Evolutionary conservation across 345 rosid species (phyloP), one percentile per base, ranked within the genome.

Genomic region (Cochlearia excelsa): DNA sequence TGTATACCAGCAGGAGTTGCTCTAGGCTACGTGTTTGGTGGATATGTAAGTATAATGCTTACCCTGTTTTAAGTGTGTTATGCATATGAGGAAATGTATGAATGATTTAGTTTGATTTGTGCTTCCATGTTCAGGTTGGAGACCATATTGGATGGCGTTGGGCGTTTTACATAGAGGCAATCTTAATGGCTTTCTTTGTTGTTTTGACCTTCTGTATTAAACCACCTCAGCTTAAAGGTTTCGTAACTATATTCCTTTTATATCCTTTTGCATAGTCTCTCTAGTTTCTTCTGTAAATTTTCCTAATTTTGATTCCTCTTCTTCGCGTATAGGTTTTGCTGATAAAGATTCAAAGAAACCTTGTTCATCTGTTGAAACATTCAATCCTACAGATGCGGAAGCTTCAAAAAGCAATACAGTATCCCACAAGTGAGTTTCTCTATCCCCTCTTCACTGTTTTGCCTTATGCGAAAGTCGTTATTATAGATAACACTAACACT

Each of bases 1-100:
- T 93, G 95, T 65, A 93, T 93, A 72, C 95, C 99, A 37, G 70
- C 88, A 52, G 97, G 99, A 64, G 67, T 82, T 78, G 97, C 99
- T 57, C 34, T 87, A 31, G 99, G 99, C 66, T 93, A 87, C 40
- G 88, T 93, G 9, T 93, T 82, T 50, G 99, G 99, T 63, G 99
- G 97, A 83, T 30, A 73, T 41, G 99, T 93, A 70, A 80, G 99
- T 54, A 59, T 11, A 28, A 45, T 70, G 49, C 8, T 26, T 61
- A 38, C 46, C 34, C 31, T 5, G 8, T 34, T 57, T 2, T 55
- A 44, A 9, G 6, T 16, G 46, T 39, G 30, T 31, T 58, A 9
- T 48, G 4, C 30, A 9, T 37, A 33, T 7, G 28, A 37, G 48
- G 38, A 23, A 28, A 6, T 42, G 23, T 16, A 16, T 16, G 26